Evolutionary conservation across 768 basidiomycete species (phyloP).

Genomic region (Pholiota molesta): DNA sequence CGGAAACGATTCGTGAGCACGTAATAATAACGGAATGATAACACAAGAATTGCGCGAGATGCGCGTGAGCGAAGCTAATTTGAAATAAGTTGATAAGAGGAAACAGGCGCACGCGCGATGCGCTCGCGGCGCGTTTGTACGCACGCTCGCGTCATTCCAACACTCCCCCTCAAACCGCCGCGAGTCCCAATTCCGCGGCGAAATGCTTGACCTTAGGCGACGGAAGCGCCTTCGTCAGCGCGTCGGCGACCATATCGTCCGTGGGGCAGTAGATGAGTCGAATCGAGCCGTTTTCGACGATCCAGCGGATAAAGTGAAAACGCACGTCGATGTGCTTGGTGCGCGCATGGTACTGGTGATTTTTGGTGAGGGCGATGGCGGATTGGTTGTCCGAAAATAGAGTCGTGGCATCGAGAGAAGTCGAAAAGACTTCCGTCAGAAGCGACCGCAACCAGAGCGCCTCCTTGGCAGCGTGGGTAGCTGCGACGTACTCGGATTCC

Average conservation of each 20-base stretch:
- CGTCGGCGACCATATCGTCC: constrained; percentile 12
- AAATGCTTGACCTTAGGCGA: constrained; percentile 17
- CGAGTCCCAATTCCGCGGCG: constrained; percentile 10
- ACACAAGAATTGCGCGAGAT: too few species aligned
- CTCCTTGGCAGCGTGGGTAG: constrained; percentile 11
- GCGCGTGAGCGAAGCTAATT: too few species aligned
- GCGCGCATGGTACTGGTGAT: constrained; percentile 16
- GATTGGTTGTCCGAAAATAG: constrained; percentile 13
- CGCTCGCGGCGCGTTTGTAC: too few species aligned
- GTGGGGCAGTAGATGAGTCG: constrained; percentile 18
- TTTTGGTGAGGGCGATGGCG: constrained; percentile 13
- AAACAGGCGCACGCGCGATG: too few species aligned
- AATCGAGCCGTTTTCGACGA: constrained; percentile 14
- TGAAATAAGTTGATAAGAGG: too few species aligned
- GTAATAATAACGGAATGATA: too few species aligned
- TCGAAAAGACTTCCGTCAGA: too few species aligned
- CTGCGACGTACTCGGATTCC: constrained; percentile 20
- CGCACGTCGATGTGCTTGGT: constrained; percentile 22
- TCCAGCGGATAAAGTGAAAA: constrained; percentile 19
- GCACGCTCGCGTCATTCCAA: too few species aligned
- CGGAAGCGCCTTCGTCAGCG: constrained; percentile 17
- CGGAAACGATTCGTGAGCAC: too few species aligned
- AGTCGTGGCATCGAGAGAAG: too few species aligned
- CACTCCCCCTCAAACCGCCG: not conserved
- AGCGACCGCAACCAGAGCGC: constrained; percentile 1